Evolutionary conservation across 163 green algal genomes (phyloP), one percentile per base, ranked within the genome.

Genomic region (Scenedesmus sp.): DNA sequence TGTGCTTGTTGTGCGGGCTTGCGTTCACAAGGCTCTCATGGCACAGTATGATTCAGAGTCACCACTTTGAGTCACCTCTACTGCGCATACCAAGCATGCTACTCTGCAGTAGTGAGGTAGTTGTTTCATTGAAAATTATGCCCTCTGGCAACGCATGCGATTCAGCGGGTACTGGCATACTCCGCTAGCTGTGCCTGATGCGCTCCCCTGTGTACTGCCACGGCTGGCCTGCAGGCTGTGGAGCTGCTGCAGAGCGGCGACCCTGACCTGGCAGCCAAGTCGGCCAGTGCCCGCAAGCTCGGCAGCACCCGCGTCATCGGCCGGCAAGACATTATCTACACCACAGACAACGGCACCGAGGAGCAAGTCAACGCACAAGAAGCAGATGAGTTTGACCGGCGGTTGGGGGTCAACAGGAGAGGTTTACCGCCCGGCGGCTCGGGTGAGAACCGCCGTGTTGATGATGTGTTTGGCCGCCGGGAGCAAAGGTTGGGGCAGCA

Each of bases 321-420:
- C 20, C 68, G 82, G 33, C 49, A 89, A 26, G 93, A 95, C 24
- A 89, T 95, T 9, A 49, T 95, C 0, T 95, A 94, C 87, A 90
- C 89, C 24, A 94, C 92, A 42, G 89, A 94, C 68, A 91, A 84
- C 68, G 88, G 61, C 24, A 82, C 89, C 1, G 51, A 83, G n/a
- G 90, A 86, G 49, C 93, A 94, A 80, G 51, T 76, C 46, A 79
- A 86, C 24, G 88, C 87, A 30, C 42, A 76, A 26, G 88, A 93
- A 43, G 79, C 51, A 42, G 87, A 89, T 7, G 91, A 92, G 44
- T 94, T 94, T 88, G 93, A 94, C 85, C 83, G 70, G 87, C 78
- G 79, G 46, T 51, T 94, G 42, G 80, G 88, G 18, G 51, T 37
- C n/a, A 44, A 43, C 30, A 15, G 53, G n/a, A 18, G 86, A 0